These are phyloP conservation scores for Solanum acaule DNA, from an alignment of 257 asterid genomes.

Conservation along the genomic window DNA sequence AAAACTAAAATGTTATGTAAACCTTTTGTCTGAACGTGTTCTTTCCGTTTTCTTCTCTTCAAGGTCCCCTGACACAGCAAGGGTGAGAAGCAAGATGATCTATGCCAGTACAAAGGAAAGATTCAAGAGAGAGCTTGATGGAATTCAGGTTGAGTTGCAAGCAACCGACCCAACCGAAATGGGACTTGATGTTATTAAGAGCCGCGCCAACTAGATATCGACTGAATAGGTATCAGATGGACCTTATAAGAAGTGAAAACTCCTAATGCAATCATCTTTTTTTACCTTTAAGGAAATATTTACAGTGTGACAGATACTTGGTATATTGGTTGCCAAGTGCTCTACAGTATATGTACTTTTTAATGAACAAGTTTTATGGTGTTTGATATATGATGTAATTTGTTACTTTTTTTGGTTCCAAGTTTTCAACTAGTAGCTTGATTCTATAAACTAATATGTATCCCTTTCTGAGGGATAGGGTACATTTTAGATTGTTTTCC, in stretches of 20 bases:
- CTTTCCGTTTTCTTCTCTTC: not conserved
- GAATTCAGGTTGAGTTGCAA: slow-evolving; percentile 53
- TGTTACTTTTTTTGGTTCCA: slow-evolving; percentile 5
- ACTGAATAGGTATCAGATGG: not conserved
- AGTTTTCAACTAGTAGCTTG: slow-evolving; percentile 15
- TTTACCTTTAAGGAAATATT: slow-evolving; percentile 14
- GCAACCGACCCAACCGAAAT: slow-evolving; percentile 73
- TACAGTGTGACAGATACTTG: slow-evolving; percentile 28
- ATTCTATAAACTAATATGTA: slow-evolving; percentile 15
- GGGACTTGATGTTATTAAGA: slow-evolving; percentile 57
- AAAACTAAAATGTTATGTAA: not conserved
- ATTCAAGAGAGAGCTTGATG: slow-evolving; percentile 48
- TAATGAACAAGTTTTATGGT: slow-evolving; percentile 7
- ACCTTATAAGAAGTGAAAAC: slow-evolving; percentile 5
- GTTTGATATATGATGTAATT: slow-evolving; percentile 21
- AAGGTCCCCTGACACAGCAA: slow-evolving; percentile 57
- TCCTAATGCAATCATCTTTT: slow-evolving; percentile 14
- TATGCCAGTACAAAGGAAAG: slow-evolving; percentile 53
- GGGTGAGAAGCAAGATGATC: slow-evolving; percentile 62
- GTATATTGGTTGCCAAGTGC: slow-evolving; percentile 27
- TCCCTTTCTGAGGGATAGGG: slow-evolving; percentile 4
- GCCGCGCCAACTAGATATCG: slow-evolving; percentile 36
- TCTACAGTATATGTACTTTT: slow-evolving; percentile 9
- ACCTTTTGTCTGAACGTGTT: not conserved
- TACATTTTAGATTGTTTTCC: not conserved